Conservation (phyloP, 1,284 basidiomycete genomes). For the Pulveroboletus sp. region DNA sequence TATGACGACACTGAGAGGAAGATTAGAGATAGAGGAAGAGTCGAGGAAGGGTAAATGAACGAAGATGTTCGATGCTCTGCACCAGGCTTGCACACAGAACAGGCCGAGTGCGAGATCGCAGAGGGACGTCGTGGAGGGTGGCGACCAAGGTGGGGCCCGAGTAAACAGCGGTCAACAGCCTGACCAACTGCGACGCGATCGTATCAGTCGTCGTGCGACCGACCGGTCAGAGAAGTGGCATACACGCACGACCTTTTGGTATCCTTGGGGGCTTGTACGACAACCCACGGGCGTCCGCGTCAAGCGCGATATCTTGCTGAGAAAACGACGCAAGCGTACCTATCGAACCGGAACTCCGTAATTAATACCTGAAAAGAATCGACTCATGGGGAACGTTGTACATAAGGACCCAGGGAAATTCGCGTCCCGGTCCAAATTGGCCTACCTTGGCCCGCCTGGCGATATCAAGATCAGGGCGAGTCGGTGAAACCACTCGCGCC, state of each 20-base stretch:
- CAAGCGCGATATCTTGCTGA: conserved; percentile 7
- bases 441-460: neutral
- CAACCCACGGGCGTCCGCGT: conserved; percentile 1
- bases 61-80: neutral
- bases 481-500: neutral
- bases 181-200: conserved; percentile 5
- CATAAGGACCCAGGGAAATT: neutral
- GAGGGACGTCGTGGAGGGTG: neutral
- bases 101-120: conserved; percentile 16
- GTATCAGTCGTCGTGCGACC: neutral
- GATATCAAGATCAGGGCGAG: neutral
- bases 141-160: no score
- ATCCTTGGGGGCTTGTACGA: neutral
- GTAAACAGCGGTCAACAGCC: conserved; percentile 27
- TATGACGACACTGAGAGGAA: neutral
- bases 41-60: neutral
- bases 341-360: neutral
- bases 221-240: no score
- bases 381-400: neutral
- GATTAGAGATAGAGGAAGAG: neutral
- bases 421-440: no score
- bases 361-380: neutral
- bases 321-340: neutral
- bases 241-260: neutral
- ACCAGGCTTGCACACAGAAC: conserved; percentile 28